Evolutionary conservation across 2,329 filamentous ascomycete species (phyloP).

Genomic region (Fusarium sp.): DNA sequence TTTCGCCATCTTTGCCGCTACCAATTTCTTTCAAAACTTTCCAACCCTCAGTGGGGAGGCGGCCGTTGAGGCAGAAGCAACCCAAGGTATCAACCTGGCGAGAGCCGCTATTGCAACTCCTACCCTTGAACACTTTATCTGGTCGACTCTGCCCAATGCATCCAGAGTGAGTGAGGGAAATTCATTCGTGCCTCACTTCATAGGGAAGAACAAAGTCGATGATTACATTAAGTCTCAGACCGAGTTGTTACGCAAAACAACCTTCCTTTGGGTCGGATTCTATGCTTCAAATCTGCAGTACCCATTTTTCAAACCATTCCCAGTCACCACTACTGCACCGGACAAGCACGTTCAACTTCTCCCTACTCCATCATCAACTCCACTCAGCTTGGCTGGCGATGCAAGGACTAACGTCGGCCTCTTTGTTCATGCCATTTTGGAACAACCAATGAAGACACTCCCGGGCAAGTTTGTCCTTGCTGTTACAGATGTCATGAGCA

Average conservation of each 20-base stretch:
- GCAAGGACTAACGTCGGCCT: conserved; percentile 49
- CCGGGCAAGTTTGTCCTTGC: conserved; percentile 49
- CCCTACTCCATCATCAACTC: conserved; percentile 42
- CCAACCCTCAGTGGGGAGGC: conserved; percentile 45
- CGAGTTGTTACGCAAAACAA: conserved; percentile 53
- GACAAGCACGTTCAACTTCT: conserved; percentile 49
- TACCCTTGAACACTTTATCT: conserved; percentile 59
- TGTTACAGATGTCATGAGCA: conserved; percentile 40
- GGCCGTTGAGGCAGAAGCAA: conserved; percentile 53
- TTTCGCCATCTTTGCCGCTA: conserved; percentile 51
- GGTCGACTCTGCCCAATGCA: conserved; percentile 58
- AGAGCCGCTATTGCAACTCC: conserved; percentile 53
- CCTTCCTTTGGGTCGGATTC: conserved; percentile 54
- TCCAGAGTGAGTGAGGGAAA: conserved; percentile 50
- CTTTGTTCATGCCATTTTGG: conserved; percentile 50
- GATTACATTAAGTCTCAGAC: conserved; percentile 54
- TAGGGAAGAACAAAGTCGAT: conserved; percentile 57
- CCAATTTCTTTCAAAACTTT: conserved; percentile 54
- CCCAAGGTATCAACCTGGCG: conserved; percentile 57
- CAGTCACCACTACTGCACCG: conserved; percentile 16
- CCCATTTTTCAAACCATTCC: conserved; percentile 22
- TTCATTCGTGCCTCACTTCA: conserved; percentile 55
- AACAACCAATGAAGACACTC: conserved; percentile 47
- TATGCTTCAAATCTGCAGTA: conserved; percentile 52
- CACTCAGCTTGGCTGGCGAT: conserved; percentile 50